These are phyloP conservation scores for Talaromyces adpressus DNA, from an alignment of 495 filamentous ascomycete species.

Conservation along the genomic window DNA sequence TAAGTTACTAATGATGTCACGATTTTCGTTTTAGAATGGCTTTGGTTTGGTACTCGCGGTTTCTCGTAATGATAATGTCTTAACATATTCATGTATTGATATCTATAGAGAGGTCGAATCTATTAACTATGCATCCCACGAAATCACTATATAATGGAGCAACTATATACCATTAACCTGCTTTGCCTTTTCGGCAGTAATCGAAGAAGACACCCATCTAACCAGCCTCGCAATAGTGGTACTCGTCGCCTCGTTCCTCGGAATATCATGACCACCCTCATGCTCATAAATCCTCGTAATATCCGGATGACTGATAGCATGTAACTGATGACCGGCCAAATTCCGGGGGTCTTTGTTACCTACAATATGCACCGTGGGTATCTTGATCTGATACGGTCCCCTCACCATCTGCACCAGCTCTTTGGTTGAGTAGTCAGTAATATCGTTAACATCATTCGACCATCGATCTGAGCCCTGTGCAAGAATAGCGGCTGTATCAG, in stretches of 20 bases:
- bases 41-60: background rate
- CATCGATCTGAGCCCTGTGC: constrained; percentile 22
- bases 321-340: constrained; percentile 47
- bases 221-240: constrained; percentile 31
- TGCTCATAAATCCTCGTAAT: constrained; percentile 45
- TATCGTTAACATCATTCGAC: constrained; percentile 12
- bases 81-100: background rate
- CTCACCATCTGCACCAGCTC: constrained; percentile 38
- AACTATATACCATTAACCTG: constrained; percentile 8
- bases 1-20: background rate
- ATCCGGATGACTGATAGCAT: constrained; percentile 42
- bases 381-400: constrained; percentile 35
- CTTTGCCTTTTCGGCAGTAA: background rate
- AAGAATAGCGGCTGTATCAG: constrained; percentile 21
- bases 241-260: constrained; percentile 27
- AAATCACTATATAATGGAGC: background rate
- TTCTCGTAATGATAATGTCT: background rate
- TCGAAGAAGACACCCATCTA: constrained; percentile 22
- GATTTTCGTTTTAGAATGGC: background rate
- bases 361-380: constrained; percentile 59
- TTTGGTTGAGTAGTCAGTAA: constrained; percentile 40
- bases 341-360: constrained; percentile 52
- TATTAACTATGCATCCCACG: no score
- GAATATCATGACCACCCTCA: constrained; percentile 50
- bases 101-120: background rate